Evolutionary conservation across 2,329 filamentous ascomycete species (phyloP).

Genomic region (Fusarium austroafricanum): DNA sequence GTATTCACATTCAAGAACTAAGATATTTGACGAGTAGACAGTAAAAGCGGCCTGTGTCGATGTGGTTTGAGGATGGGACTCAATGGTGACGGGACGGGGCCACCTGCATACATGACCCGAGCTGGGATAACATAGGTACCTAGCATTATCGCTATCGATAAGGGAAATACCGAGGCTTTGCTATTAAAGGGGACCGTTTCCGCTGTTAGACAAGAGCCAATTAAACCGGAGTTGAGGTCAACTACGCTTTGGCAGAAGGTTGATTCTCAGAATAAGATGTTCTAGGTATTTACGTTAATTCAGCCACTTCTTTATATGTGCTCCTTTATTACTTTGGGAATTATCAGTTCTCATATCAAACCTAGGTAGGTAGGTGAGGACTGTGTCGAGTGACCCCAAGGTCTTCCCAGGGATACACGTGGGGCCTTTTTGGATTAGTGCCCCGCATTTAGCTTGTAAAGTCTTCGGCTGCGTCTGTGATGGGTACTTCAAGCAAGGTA

Average conservation of each 20-base stretch:
- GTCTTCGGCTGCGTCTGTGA: slow-evolving; percentile 14
- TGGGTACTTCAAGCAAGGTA: slow-evolving; percentile 35
- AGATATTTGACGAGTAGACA: slow-evolving; percentile 1
- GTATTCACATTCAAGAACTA: slow-evolving; percentile 4
- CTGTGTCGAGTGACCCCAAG: slow-evolving; percentile 27
- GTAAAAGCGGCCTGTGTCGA: slow-evolving; percentile 20
- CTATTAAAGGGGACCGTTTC: slow-evolving; percentile 32
- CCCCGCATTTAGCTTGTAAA: slow-evolving; percentile 45
- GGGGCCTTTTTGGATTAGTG: slow-evolving; percentile 43
- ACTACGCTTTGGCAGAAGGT: not conserved
- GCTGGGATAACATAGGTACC: slow-evolving; percentile 24
- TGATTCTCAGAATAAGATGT: not conserved
- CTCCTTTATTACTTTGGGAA: not conserved
- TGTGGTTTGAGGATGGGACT: slow-evolving; percentile 32
- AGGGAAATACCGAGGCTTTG: slow-evolving; percentile 24
- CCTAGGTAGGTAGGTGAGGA: not conserved
- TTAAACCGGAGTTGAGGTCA: not conserved
- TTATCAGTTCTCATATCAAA: not conserved
- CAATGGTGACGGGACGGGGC: too few relatives aligned
- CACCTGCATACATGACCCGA: slow-evolving; percentile 10
- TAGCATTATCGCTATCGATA: slow-evolving; percentile 42
- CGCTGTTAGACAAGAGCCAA: slow-evolving; percentile 11
- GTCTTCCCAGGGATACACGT: slow-evolving; percentile 31
- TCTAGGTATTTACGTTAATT: not conserved
- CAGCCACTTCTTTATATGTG: not conserved